Base-by-base conservation (phyloP, 2,329 filamentous ascomycete species). In the Coleophoma cylindrospora region DNA sequence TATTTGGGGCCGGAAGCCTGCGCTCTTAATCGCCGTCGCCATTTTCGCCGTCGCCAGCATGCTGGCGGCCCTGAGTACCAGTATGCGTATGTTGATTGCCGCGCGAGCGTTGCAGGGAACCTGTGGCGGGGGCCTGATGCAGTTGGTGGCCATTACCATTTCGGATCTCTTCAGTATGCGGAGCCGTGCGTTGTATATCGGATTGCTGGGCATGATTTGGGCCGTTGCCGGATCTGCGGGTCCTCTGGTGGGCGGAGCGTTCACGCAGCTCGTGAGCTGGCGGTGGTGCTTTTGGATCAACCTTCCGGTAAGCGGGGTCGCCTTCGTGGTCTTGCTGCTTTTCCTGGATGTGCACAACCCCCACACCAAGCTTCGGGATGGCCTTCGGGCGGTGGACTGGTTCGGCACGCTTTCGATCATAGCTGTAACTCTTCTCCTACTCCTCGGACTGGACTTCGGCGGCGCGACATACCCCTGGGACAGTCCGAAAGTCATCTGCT, bases 361-460 rank as follows among this genome's bases (percentile, higher is more conserved):
- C 38, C 83, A 17, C 5, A 38, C 36, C 6, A 38, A 38, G 36
- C 36, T 38, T 7, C 7, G 36, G 2, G 36, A 38, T 7, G 36
- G 36, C 11, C 13, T 38, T 13, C 6, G 36, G 36, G 36, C 36
- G 2, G 36, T 38, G 3, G 36, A 38, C 15, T 38, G 36, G 36
- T 38, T 38, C 15, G 36, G 36, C 7, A 38, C 36, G 13, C 36
- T 38, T 27, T 13, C 40, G 33, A 80, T 94, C 63, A 78, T 91
- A 32, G 86, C 84, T 41, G 87, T 84, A 21, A 89, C 87, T 0
- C 73, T 92, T 33, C 91, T 94, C 86, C 76, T 94, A 57, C 79
- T 95, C 3, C 81, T 95, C 45, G 90, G 88, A 1, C 78, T 95
- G 10, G 85, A 94, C 61, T 87, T 91, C 54, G 36, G 36, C 15